Percentiles rank a stretch among this genome's conserved stretches.
Evolutionary conservation across 2,329 filamentous ascomycete genomes (phyloP).

Genomic region (Colletotrichum scovillei): DNA sequence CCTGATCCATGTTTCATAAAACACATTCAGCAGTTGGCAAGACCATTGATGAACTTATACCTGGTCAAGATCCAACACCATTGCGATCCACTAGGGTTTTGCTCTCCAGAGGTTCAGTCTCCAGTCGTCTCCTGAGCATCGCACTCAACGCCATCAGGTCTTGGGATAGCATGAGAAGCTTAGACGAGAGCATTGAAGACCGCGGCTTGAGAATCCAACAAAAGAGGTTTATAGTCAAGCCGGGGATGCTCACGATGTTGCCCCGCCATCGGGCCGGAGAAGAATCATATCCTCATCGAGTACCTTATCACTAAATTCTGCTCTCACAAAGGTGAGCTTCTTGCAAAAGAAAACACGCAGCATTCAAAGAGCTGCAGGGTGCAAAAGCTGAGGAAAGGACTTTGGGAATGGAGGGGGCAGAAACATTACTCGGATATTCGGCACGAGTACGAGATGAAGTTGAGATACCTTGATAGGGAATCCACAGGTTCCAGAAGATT

Average conservation of each 20-base stretch:
- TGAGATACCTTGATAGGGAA: neutral
- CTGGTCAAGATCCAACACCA: neutral
- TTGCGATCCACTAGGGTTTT: neutral
- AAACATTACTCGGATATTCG: neutral
- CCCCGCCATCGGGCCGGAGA: neutral
- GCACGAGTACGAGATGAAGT: neutral
- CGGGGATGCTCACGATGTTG: neutral
- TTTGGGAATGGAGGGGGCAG: neutral
- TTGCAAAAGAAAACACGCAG: neutral
- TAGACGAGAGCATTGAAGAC: neutral
- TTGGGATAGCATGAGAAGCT: neutral
- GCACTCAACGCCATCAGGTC: neutral
- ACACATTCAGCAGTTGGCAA: neutral
- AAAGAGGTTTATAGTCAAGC: neutral
- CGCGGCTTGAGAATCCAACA: neutral
- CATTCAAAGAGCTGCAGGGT: neutral
- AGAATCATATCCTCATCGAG: neutral
- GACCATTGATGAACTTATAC: neutral
- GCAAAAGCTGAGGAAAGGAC: neutral
- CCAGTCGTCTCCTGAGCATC: neutral
- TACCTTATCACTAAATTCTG: neutral
- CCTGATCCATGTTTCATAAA: neutral
- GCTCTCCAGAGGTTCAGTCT: neutral
- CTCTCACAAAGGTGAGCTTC: neutral
- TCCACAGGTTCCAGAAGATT: constrained; percentile 20